A percentile compares a stretch with the other conserved stretches of the same genome.
Evolutionary conservation across 345 rosid genomes (phyloP).

Genomic region (Bretschneidera sinensis): DNA sequence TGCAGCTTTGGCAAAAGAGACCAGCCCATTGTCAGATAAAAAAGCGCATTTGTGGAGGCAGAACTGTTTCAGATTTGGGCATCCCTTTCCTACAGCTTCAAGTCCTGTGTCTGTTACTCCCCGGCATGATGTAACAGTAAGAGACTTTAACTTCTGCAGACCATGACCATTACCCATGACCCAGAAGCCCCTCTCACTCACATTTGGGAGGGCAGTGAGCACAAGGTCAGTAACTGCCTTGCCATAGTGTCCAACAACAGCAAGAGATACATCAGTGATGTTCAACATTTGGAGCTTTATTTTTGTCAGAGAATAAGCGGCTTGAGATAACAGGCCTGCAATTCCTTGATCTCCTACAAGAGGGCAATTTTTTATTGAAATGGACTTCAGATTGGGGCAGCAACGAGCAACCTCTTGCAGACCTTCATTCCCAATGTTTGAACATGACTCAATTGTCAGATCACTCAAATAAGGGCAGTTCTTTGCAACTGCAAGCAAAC

Average conservation of each 20-base stretch:
- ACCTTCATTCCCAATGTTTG: slow-evolving; percentile 72
- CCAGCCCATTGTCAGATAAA: slow-evolving; percentile 76
- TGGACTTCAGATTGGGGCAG: slow-evolving; percentile 65
- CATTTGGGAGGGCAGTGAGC: slow-evolving; percentile 53
- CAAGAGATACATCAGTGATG: slow-evolving; percentile 76
- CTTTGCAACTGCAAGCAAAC: slow-evolving; percentile 59
- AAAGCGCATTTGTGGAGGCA: slow-evolving; percentile 47
- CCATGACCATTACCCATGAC: slow-evolving; percentile 91
- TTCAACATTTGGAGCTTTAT: slow-evolving; percentile 74
- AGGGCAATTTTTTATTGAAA: slow-evolving; percentile 70
- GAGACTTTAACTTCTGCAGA: slow-evolving; percentile 67
- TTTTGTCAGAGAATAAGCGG: slow-evolving; percentile 43
- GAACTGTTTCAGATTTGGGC: slow-evolving; percentile 70
- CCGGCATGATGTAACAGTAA: slow-evolving; percentile 55
- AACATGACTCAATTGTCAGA: slow-evolving; percentile 68
- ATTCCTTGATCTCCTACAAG: slow-evolving; percentile 89
- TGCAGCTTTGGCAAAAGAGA: slow-evolving; percentile 61
- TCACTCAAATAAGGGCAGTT: slow-evolving; percentile 70
- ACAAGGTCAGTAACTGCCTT: slow-evolving; percentile 59
- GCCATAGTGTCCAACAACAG: slow-evolving; percentile 89
- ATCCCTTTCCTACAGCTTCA: slow-evolving; percentile 71
- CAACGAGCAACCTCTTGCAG: slow-evolving; percentile 55
- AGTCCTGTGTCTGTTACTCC: slow-evolving; percentile 78
- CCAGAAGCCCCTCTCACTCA: slow-evolving; percentile 90
- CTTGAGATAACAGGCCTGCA: slow-evolving; percentile 46